Conservation (phyloP, 257 asterid species). For the Pogostemon cablin region DNA sequence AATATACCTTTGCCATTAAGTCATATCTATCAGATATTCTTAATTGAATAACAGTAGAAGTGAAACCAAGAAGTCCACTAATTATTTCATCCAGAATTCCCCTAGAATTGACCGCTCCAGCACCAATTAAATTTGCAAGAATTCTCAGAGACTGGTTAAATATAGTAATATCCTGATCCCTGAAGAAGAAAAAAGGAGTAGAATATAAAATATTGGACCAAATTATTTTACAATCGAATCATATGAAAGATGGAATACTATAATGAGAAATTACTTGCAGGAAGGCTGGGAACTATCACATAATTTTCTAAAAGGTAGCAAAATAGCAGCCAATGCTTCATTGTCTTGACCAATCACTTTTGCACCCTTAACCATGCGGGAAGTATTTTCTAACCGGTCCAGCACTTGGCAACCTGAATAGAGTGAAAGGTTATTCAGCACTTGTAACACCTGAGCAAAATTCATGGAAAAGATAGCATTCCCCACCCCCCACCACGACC, state of each 20-base stretch:
- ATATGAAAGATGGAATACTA: neutral
- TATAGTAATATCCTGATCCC: slow-evolving; percentile 68
- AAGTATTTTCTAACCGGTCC: slow-evolving; percentile 83
- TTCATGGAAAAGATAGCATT: neutral
- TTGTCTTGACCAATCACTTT: slow-evolving; percentile 82
- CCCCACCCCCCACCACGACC: neutral
- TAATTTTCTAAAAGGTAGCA: slow-evolving; percentile 71
- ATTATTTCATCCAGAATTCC: slow-evolving; percentile 76
- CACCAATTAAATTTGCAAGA: slow-evolving; percentile 77
- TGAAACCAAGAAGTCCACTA: slow-evolving; percentile 64
- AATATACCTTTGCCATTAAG: slow-evolving; percentile 80
- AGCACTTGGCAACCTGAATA: slow-evolving; percentile 78
- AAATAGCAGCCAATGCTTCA: slow-evolving; percentile 73
- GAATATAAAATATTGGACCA: slow-evolving; percentile 24
- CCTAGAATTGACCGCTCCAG: slow-evolving; percentile 71
- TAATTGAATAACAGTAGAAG: slow-evolving; percentile 49
- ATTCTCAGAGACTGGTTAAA: slow-evolving; percentile 84
- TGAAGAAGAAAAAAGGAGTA: slow-evolving; percentile 33
- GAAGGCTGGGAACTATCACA: slow-evolving; percentile 54
- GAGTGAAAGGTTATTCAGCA: slow-evolving; percentile 23
- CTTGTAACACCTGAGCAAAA: slow-evolving; percentile 4
- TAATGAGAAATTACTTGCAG: slow-evolving; percentile 49
- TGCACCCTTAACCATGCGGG: slow-evolving; percentile 89
- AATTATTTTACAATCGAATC: slow-evolving; percentile 20
- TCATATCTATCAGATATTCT: slow-evolving; percentile 65